Evolutionary conservation across 352 stramenopile species (phyloP), one percentile per base, ranked within the genome.

Genomic region (Pythium apleroticum): DNA sequence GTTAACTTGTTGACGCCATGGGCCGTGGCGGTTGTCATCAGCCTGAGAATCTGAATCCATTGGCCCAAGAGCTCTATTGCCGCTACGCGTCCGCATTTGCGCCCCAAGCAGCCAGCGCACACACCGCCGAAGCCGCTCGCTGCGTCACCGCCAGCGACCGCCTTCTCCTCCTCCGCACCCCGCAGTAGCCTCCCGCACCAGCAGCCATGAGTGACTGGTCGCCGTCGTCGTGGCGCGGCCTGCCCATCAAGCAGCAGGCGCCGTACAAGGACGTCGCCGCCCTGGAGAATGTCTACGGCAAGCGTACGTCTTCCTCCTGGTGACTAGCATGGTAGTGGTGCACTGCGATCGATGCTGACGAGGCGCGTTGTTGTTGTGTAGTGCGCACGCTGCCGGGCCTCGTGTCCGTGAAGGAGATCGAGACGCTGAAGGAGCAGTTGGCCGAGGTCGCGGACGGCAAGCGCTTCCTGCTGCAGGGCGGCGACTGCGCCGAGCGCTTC

Each of bases 401-500:
- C 10, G 97, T 99, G 58, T 99, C 98, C 65, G 93, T 98, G 59
- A 93, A 90, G 59, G 97, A 99, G 80, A 97, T 99, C 24, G 88
- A 97, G 52, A 68, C 62, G 14, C 68, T 97, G n/a, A 91, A 91
- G 61, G 84, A 94, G 68, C 83, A 98, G 61, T 69, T 99, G 50
- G 95, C 92, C 1, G 89, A 97, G 45, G 97, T 98, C 19, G 97
- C 94, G 22, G 86, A 92, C 58, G 97, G 97, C 49, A 97, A 99
- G 75, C 94, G 96, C 60, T 99, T 99, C 74, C 73, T 99, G 50
- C 80, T 99, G 59, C 98, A 99, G 82, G 97, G 97, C 46, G 97
- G 97, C 17, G 97, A 99, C 84, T 99, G 97, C 77, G 97, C 97
- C 49, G 97, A 99, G 82, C 85, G 89, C 33, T 99, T 99, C 77